Evolutionary conservation across 2,329 filamentous ascomycete species (phyloP), one percentile per base, ranked within the genome.

Genomic region (Colletotrichum melonis): DNA sequence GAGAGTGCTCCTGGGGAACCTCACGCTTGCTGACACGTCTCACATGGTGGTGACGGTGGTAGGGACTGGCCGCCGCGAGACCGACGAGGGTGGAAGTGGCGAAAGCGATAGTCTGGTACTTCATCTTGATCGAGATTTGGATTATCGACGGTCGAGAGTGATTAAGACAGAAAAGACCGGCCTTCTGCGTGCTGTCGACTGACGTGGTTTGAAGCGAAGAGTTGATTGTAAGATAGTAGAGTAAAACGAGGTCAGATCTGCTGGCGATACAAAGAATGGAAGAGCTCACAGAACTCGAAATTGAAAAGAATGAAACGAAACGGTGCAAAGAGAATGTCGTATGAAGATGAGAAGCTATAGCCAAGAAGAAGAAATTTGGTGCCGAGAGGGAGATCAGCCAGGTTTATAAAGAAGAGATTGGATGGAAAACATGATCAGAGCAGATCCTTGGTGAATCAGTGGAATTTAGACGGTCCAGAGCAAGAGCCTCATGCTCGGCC

Each of bases 1-100:
- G 88, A 16, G 86, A 86, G 76, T 88, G 86, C 76, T 89, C 87
- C 76, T 88, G 86, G 38, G 87, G 88, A 68, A 89, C 86, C 78
- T 89, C 72, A 12, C 74, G 74, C 72, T 75, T 75, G 42, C 30
- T n/a, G 52, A 75, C 59, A 35, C 86, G 72, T 24, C 63, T 69
- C 2, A 22, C 42, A 24, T 71, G 67, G 56, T 58, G 63, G 19
- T 67, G 63, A 12, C 59, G 67, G 42, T 69, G 66, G 56, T 69
- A 58, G 7, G 75, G 28, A 14, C 63, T 46, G 16, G 68, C 60
- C 19, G 52, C 38, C 46, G 68, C 69, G 19, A 72, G 35, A 28
- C 70, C 74, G 60, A 74, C 22, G 5, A 75, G 63, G 57, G 75
- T 63, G 14, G 69, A 74, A 14, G 62, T 42, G 60, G 67, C 71